Conservation (phyloP, 306 rosid genomes). For the Cajanus cajan region DNA sequence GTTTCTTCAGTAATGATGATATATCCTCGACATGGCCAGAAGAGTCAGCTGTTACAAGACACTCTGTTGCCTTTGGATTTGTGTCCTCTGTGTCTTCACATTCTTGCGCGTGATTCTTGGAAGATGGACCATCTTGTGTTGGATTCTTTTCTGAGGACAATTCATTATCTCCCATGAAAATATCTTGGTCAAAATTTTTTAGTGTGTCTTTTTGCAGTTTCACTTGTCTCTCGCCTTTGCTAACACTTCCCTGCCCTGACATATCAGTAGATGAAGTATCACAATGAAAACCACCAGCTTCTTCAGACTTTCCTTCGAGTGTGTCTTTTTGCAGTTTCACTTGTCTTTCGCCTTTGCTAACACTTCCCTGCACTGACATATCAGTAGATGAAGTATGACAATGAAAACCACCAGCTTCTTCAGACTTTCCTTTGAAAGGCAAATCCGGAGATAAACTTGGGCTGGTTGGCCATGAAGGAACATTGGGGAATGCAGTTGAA, state of each 20-base stretch:
- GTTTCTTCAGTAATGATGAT: slow-evolving; percentile 41
- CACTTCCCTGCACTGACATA: slow-evolving; percentile 55
- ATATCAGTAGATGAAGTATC: slow-evolving; percentile 48
- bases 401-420: slow-evolving; percentile 40
- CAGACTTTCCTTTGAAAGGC: slow-evolving; percentile 35
- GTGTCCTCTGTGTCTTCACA: slow-evolving; percentile 37
- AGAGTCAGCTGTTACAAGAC: slow-evolving; percentile 37
- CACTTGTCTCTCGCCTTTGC: slow-evolving; percentile 41
- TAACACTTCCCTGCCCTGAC: slow-evolving; percentile 57
- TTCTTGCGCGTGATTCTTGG: slow-evolving; percentile 29
- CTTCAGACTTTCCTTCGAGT: slow-evolving; percentile 29
- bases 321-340: slow-evolving; percentile 34
- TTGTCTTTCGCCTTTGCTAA: slow-evolving; percentile 44
- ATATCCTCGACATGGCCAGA: slow-evolving; percentile 50
- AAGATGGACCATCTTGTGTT: slow-evolving; percentile 37
- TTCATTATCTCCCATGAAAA: slow-evolving; percentile 37
- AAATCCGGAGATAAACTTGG: slow-evolving; percentile 40
- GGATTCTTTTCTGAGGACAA: slow-evolving; percentile 39
- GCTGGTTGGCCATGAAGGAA: slow-evolving; percentile 30
- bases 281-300: slow-evolving; percentile 41
- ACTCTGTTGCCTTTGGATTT: slow-evolving; percentile 20
- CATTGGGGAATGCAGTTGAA: slow-evolving; percentile 39
- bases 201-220: slow-evolving; percentile 31
- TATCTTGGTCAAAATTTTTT: slow-evolving; percentile 38
- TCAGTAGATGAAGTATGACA: slow-evolving; percentile 49